Percentiles rank a stretch among this genome's conserved stretches.
These are phyloP conservation scores for Chrysanthemum lavandulifolium DNA, from an alignment of 129 eudicot species.

Conservation along the genomic window DNA sequence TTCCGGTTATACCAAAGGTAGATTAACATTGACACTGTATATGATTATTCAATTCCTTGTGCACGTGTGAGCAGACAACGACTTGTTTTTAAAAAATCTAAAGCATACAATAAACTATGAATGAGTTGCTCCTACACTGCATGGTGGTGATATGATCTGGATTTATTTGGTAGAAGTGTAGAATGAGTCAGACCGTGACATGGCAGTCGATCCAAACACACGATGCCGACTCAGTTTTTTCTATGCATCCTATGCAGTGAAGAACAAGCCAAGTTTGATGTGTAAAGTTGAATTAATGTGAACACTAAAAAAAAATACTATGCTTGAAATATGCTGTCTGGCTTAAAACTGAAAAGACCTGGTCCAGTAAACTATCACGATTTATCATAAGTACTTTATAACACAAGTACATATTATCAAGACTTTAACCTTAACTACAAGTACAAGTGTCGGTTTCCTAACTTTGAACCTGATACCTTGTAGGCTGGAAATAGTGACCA, in stretches of 20 bases:
- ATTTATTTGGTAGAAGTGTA: slow-evolving; percentile 28
- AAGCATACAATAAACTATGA: slow-evolving; percentile 1
- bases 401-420: slow-evolving; percentile 22
- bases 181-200: slow-evolving; percentile 44
- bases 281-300: background rate
- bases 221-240: slow-evolving; percentile 7
- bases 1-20: too few species aligned
- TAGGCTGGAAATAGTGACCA: slow-evolving; percentile 41
- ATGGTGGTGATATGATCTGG: slow-evolving; percentile 30
- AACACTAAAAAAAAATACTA: background rate
- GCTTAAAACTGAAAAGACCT: slow-evolving; percentile 5
- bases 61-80: slow-evolving; percentile 7
- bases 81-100: slow-evolving; percentile 3
- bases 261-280: slow-evolving; percentile 1
- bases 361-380: slow-evolving; percentile 12
- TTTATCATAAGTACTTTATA: slow-evolving; percentile 21
- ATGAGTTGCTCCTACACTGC: slow-evolving; percentile 13
- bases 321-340: slow-evolving; percentile 1
- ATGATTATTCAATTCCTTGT: background rate
- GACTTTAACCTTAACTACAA: slow-evolving; percentile 15
- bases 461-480: slow-evolving; percentile 38
- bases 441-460: slow-evolving; percentile 5
- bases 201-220: slow-evolving; percentile 17
- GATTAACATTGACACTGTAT: background rate
- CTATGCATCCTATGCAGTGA: slow-evolving; percentile 9